phyloP scores from a whole-genome alignment of 2,329 filamentous ascomycete species.

The Pyrenophora teres region DNA sequence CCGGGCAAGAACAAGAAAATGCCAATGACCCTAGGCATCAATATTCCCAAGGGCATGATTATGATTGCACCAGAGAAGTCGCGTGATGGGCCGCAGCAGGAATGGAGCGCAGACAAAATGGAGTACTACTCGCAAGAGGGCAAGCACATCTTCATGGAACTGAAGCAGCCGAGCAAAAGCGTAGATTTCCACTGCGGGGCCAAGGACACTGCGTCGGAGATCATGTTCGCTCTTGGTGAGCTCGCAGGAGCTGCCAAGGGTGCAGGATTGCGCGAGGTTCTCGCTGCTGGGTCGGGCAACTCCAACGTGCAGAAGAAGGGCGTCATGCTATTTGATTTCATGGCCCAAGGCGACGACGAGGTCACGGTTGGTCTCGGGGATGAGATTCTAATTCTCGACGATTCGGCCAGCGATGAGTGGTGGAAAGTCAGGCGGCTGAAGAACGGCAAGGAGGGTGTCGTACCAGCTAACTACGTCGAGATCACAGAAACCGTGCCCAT shows the following conservation, averaged over 20 bases:
- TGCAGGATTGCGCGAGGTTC: slow-evolving; percentile 82
- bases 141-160: slow-evolving; percentile 95
- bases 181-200: slow-evolving; percentile 96
- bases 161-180: slow-evolving; percentile 90
- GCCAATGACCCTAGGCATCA: slow-evolving; percentile 95
- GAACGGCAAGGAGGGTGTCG: slow-evolving; percentile 93
- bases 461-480: slow-evolving; percentile 95
- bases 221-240: slow-evolving; percentile 85
- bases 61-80: slow-evolving; percentile 87
- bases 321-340: slow-evolving; percentile 89
- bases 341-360: slow-evolving; percentile 95
- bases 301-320: slow-evolving; percentile 73
- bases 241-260: slow-evolving; percentile 83
- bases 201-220: slow-evolving; percentile 95
- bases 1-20: slow-evolving; percentile 98
- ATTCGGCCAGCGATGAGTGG: slow-evolving; percentile 94
- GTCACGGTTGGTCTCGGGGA: slow-evolving; percentile 89
- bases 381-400: slow-evolving; percentile 88
- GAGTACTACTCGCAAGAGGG: slow-evolving; percentile 98
- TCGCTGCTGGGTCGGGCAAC: slow-evolving; percentile 74
- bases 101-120: slow-evolving; percentile 94
- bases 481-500: slow-evolving; percentile 70
- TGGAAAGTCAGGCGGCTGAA: slow-evolving; percentile 92
- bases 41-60: slow-evolving; percentile 83
- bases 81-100: slow-evolving; percentile 80